Evolutionary conservation across 148 eudicot genomes (phyloP).

Genomic region (Drosera capensis): DNA sequence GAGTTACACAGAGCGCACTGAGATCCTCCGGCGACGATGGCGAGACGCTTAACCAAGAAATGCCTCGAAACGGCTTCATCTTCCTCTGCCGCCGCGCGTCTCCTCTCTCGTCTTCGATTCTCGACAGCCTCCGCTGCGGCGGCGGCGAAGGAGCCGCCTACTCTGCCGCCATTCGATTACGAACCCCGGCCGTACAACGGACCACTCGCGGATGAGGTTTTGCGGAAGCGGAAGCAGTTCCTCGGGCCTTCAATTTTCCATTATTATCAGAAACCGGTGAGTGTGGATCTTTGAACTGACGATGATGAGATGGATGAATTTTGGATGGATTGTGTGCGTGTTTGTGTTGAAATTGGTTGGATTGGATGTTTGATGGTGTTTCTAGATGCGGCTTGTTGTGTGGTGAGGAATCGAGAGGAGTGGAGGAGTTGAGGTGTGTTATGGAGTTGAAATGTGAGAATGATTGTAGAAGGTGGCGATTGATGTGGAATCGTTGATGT

Average conservation of each 20-base stretch:
- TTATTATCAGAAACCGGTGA: conserved; percentile 80
- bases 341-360: neutral
- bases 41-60: too few species aligned
- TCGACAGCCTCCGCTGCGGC: neutral
- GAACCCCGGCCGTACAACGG: conserved; percentile 57
- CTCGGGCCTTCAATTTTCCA: conserved; percentile 83
- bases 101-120: neutral
- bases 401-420: too few species aligned
- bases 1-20: too few species aligned
- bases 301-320: neutral
- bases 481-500: too few species aligned
- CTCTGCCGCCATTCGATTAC: conserved; percentile 59
- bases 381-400: too few species aligned
- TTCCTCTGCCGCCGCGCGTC: too few species aligned
- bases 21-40: too few species aligned
- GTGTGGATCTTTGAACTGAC: neutral
- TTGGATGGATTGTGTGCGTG: neutral
- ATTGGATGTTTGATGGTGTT: neutral
- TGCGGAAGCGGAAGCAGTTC: conserved; percentile 64
- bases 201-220: conserved; percentile 53
- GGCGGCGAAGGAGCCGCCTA: conserved; percentile 28
- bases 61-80: too few species aligned
- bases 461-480: too few species aligned
- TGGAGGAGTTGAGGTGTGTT: too few species aligned
- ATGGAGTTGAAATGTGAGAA: too few species aligned